Conservation (phyloP, 2,329 filamentous ascomycete genomes). For the Xylariaceae sp. region DNA sequence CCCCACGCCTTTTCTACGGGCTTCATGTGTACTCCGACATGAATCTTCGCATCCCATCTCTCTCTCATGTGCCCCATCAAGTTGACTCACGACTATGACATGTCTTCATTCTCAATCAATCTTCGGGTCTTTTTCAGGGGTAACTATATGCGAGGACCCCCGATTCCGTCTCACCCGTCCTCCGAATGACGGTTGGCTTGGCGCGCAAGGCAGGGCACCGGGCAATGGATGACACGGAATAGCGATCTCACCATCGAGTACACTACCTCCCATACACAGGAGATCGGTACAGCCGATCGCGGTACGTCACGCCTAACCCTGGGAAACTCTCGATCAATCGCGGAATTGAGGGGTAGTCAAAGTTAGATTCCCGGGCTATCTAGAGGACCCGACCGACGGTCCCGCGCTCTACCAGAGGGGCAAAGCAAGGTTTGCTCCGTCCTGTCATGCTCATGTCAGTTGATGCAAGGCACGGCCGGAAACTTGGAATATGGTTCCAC, state of each 20-base stretch:
- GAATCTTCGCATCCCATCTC: neutral
- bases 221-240: too few species aligned
- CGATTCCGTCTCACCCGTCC: too few species aligned
- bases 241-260: neutral
- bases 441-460: constrained; percentile 11
- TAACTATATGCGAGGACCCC: too few species aligned
- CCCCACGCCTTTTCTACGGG: neutral
- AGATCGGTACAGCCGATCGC: neutral
- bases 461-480: constrained; percentile 7
- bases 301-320: neutral
- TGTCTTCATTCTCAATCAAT: too few species aligned
- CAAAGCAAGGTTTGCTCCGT: constrained; percentile 6
- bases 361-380: neutral
- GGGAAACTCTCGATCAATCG: neutral
- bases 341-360: neutral
- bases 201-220: too few species aligned
- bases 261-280: neutral
- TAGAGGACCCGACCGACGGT: neutral
- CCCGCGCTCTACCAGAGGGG: neutral
- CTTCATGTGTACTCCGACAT: neutral
- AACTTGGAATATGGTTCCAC: neutral
- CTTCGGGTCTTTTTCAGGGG: too few species aligned
- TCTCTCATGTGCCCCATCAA: neutral
- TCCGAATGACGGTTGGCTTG: too few species aligned
- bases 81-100: too few species aligned